Conservation (phyloP, 768 basidiomycete species). For the Hygrocybe coccinea region DNA sequence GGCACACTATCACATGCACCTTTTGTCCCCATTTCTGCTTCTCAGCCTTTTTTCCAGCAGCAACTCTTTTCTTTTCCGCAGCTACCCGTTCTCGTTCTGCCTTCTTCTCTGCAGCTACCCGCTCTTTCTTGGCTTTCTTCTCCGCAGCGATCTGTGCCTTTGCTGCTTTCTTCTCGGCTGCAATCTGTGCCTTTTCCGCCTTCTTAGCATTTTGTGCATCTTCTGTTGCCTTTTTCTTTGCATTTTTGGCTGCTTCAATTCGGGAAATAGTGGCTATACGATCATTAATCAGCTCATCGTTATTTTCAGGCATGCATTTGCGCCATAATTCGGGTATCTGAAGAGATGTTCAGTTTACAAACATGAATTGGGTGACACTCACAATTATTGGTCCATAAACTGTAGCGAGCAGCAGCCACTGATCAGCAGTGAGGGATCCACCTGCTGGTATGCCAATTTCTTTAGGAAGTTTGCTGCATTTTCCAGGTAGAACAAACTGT, state of each 20-base stretch:
- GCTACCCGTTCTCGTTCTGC: no score
- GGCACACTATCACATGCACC: no score
- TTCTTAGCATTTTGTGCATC: no score
- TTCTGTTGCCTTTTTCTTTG: not conserved
- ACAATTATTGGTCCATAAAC: no score
- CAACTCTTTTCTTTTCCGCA: no score
- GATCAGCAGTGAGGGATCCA: slow-evolving; percentile 25
- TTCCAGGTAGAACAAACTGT: slow-evolving; percentile 5
- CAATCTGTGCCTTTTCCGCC: not conserved
- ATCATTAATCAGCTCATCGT: not conserved
- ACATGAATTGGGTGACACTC: no score
- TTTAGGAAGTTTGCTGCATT: slow-evolving; percentile 14
- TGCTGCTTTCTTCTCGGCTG: no score
- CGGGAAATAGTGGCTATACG: not conserved
- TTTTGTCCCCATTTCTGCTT: no score
- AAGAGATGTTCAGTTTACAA: not conserved
- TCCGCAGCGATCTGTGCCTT: no score
- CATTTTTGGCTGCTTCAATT: not conserved
- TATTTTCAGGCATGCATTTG: not conserved
- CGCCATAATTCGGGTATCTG: not conserved
- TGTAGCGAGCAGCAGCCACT: slow-evolving; percentile 6
- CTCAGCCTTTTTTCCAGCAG: no score
- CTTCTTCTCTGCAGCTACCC: not conserved
- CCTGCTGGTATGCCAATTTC: slow-evolving; percentile 21
- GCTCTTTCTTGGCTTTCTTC: not conserved